These are phyloP conservation scores for Magnusiomyces fungicola DNA, from an alignment of 1,139 yeast species.

Conservation along the genomic window DNA sequence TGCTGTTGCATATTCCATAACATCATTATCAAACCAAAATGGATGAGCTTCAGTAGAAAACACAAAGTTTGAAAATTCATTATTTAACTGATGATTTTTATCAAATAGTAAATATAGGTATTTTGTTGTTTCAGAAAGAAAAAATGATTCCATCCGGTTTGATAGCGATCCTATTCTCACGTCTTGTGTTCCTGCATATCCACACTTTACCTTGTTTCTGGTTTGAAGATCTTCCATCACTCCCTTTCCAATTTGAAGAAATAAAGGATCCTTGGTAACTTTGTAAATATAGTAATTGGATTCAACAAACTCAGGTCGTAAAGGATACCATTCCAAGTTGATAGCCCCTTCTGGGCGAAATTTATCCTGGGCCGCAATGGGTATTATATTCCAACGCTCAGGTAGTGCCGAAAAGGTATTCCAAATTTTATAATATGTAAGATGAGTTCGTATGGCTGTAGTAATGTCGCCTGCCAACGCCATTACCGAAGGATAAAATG, in stretches of 20 bases:
- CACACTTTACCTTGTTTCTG: conserved; percentile 57
- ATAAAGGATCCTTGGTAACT: conserved; percentile 84
- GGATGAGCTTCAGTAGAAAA: conserved; percentile 96
- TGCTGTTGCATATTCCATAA: conserved; percentile 22
- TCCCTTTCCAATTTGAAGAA: conserved; percentile 63
- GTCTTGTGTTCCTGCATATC: conserved; percentile 73
- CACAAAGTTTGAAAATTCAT: conserved; percentile 49
- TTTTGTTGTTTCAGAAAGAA: conserved; percentile 76
- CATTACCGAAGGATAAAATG: conserved; percentile 82
- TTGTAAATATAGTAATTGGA: conserved; percentile 76
- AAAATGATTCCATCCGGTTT: conserved; percentile 88
- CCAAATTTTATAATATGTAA: conserved; percentile 73
- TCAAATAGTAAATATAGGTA: conserved; percentile 79
- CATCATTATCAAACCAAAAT: conserved; percentile 48
- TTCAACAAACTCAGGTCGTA: conserved; percentile 86
- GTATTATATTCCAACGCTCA: conserved; percentile 65
- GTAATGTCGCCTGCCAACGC: conserved; percentile 69
- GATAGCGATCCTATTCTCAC: conserved; percentile 55
- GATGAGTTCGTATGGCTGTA: conserved; percentile 58
- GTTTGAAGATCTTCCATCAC: conserved; percentile 49
- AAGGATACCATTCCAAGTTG: conserved; percentile 78
- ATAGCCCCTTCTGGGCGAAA: conserved; percentile 20
- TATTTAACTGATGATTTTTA: conserved; percentile 50
- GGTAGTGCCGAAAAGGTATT: conserved; percentile 73
- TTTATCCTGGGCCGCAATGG: conserved; percentile 1